Evolutionary conservation across 1,284 basidiomycete genomes (phyloP).

Genomic region (Pyrrhoderma lamaoense): DNA sequence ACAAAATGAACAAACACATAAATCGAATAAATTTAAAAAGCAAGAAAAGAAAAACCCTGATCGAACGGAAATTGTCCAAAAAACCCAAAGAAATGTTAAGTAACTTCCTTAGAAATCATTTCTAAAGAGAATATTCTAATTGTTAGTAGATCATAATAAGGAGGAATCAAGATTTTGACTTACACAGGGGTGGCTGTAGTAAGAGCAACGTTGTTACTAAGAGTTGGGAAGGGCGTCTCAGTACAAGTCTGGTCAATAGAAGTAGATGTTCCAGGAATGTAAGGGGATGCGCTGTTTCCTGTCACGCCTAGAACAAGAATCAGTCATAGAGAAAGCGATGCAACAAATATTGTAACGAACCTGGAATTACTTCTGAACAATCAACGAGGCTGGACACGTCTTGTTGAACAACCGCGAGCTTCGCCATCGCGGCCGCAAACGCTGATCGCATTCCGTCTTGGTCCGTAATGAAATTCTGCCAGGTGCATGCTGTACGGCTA

Average conservation of each 20-base stretch:
- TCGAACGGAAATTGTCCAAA: too few relatives aligned
- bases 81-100: too few relatives aligned
- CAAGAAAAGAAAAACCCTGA: too few relatives aligned
- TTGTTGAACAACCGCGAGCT: constrained; percentile 18
- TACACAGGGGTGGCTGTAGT: constrained; percentile 17
- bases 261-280: constrained; percentile 12
- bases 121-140: too few relatives aligned
- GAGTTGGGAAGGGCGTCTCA: constrained; percentile 18
- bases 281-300: neutral
- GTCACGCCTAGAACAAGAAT: neutral
- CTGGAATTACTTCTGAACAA: constrained; percentile 21
- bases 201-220: constrained; percentile 9
- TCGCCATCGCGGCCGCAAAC: constrained; percentile 26
- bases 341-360: neutral
- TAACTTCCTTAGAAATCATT: too few relatives aligned
- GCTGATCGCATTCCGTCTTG: constrained; percentile 28
- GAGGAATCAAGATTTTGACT: too few relatives aligned
- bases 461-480: constrained; percentile 34
- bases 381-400: constrained; percentile 14
- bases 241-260: constrained; percentile 11
- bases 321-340: neutral
- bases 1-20: too few relatives aligned
- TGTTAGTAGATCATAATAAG: too few relatives aligned
- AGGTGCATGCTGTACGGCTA: constrained; percentile 29
- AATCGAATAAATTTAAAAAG: too few relatives aligned